phyloP scores from a whole-genome alignment of 805 yeast genomes.

The Hanseniaspora singularis region DNA sequence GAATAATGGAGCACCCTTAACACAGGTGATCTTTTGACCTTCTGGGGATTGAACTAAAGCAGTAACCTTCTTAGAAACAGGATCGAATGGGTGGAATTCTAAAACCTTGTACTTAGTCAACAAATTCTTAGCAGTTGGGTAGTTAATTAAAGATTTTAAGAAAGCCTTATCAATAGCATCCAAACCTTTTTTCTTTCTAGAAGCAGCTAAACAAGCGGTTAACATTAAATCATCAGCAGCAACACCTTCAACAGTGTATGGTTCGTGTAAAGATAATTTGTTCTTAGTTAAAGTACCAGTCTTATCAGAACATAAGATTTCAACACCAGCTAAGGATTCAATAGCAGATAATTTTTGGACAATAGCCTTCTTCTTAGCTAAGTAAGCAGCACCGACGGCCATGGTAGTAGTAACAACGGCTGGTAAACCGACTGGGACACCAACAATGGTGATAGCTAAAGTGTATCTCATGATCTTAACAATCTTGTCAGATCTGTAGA shows the following conservation, averaged over 20 bases:
- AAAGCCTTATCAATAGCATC: conserved; percentile 96
- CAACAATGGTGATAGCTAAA: conserved; percentile 88
- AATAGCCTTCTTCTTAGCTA: conserved; percentile 93
- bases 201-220: conserved; percentile 95
- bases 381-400: conserved; percentile 99
- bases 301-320: conserved; percentile 93
- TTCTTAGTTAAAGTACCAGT: conserved; percentile 97
- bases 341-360: conserved; percentile 94
- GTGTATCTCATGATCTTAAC: conserved; percentile 85
- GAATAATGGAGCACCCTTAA: conserved; percentile 96
- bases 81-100: conserved; percentile 96
- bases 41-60: conserved; percentile 92
- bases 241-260: conserved; percentile 95
- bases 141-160: conserved; percentile 73
- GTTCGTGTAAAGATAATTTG: conserved; percentile 90
- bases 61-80: conserved; percentile 92
- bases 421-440: conserved; percentile 98
- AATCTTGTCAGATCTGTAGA: conserved; percentile 82
- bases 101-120: conserved; percentile 86
- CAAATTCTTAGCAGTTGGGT: conserved; percentile 89
- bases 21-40: conserved; percentile 90
- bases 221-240: conserved; percentile 91
- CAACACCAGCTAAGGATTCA: conserved; percentile 96
- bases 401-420: conserved; percentile 97
- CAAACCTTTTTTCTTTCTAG: conserved; percentile 95